Conservation (phyloP, 805 yeast species). For the Metschnikowia henanensis region DNA sequence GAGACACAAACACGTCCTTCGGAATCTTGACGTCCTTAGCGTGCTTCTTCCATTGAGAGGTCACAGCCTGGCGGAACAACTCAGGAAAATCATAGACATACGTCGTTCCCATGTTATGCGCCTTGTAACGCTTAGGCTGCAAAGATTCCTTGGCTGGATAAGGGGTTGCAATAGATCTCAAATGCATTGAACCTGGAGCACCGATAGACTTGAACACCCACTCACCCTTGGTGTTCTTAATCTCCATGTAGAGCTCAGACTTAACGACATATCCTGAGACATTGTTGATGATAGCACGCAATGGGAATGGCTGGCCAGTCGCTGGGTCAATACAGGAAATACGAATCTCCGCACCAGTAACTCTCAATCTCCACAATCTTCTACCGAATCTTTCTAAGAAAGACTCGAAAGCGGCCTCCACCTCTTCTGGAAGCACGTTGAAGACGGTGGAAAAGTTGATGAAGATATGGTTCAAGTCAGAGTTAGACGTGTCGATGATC, state of each 20-base stretch:
- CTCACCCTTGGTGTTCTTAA: conserved; percentile 87
- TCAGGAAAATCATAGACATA: conserved; percentile 99
- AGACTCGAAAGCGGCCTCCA: conserved; percentile 96
- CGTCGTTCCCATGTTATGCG: conserved; percentile 97
- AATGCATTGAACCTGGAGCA: conserved; percentile 94
- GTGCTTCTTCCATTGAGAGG: conserved; percentile 78
- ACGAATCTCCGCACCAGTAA: conserved; percentile 96
- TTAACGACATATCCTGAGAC: conserved; percentile 97
- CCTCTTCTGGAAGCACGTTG: conserved; percentile 92
- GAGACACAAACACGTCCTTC: conserved; percentile 73
- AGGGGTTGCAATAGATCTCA: conserved; percentile 93
- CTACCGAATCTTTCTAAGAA: conserved; percentile 97
- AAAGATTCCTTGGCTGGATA: conserved; percentile 97
- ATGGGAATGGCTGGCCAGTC: conserved; percentile 89
- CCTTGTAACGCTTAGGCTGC: conserved; percentile 98
- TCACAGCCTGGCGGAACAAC: conserved; percentile 89
- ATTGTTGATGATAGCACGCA: conserved; percentile 94
- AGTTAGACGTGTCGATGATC: conserved; percentile 89
- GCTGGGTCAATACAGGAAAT: conserved; percentile 90
- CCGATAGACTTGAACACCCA: conserved; percentile 98
- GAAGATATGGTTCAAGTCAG: conserved; percentile 96
- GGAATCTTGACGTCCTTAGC: conserved; percentile 60
- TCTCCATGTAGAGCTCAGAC: conserved; percentile 92
- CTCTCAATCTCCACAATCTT: conserved; percentile 94
- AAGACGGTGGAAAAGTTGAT: conserved; percentile 96